Percentiles rank a stretch among this genome's conserved stretches.
phyloP scores from a whole-genome alignment of 352 stramenopile genomes.

The Globisporangium cylindrosporum region DNA sequence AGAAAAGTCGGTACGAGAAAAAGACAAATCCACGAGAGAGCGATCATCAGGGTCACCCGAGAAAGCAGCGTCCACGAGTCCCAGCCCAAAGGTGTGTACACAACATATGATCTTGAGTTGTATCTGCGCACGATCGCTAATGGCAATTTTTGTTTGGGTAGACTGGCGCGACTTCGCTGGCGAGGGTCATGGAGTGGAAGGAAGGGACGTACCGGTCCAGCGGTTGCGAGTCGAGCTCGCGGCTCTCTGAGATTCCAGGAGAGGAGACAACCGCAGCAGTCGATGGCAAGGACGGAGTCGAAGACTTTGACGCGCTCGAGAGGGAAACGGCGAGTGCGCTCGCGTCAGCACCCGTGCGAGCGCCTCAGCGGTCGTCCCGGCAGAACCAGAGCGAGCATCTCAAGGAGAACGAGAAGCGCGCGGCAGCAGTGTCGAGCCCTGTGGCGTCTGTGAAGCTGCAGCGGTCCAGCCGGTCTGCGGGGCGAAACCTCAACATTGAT shows the following conservation, averaged over 20 bases:
- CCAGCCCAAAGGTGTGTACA: constrained; percentile 5
- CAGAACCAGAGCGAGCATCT: constrained; percentile 8
- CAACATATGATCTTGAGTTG: not conserved
- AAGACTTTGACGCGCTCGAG: constrained; percentile 18
- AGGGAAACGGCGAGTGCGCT: constrained; percentile 13
- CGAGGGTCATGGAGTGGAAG: constrained; percentile 15
- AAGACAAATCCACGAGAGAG: not conserved
- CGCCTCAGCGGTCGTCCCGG: not conserved
- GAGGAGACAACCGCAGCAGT: not conserved
- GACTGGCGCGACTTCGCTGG: constrained; percentile 1
- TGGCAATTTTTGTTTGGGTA: not conserved
- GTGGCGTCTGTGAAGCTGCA: constrained; percentile 5
- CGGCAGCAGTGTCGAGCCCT: constrained; percentile 8
- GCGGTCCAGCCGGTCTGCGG: constrained; percentile 6
- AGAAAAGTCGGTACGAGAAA: not conserved
- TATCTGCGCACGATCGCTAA: not conserved
- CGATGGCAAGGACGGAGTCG: constrained; percentile 16
- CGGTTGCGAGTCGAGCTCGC: constrained; percentile 11
- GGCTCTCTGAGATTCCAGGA: constrained; percentile 1
- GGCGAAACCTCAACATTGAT: constrained; percentile 42
- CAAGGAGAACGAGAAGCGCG: constrained; percentile 3
- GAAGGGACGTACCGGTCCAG: constrained; percentile 14
- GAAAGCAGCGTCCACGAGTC: not conserved
- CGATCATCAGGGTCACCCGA: not conserved
- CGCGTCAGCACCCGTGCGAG: not conserved